Base-by-base conservation (phyloP, 768 basidiomycete species). In the Lentinula sp. region DNA sequence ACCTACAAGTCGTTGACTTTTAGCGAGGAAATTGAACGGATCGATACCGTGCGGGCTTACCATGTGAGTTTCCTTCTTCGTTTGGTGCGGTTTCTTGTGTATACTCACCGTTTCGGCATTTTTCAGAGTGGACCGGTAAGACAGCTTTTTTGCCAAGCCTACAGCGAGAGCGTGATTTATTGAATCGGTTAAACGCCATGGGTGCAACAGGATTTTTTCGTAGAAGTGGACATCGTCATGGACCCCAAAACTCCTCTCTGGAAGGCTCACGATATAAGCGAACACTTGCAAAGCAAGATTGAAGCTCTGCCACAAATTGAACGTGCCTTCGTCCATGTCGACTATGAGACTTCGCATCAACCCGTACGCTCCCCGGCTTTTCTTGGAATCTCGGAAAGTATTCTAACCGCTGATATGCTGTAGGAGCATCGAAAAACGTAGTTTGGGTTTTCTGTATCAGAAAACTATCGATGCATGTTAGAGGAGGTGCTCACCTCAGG, bases 201-300 rank as follows among this genome's bases (percentile, higher is more conserved):
- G 18, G 46, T 28, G 28, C 28, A 35, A 4, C 66, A 90, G 88
- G 84, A 93, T 61, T 96, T 93, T 69, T 91, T 95, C 69, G 95
- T 98, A 46, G 97, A 98, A 72, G 81, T 98, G 9, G 97, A 99
- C 72, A 83, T 98, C 51, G 95, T 98, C 42, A 91, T 98, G 88
- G 83, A 87, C 63, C 88, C 88, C 9, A 85, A 85, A 60, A 97
- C 94, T 33, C 92, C 94, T 0, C 77, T 98, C 0, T 92, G 90
- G 87, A 88, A 87, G 71, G 92, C 93, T 32, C 92, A 94, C 70
- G 92, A 94, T 70, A 68, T 93, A 62, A 88, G 88, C 65, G 91
- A 94, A 71, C 81, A 87, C 63, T 74, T 94, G 15, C 92, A 94
- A 69, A 91, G 93, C 69, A 92, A 91, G 75, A 86, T 97, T 51